Evolutionary conservation across 78 protist genomes (phyloP).

Genomic region (Diacronema lutheri): DNA sequence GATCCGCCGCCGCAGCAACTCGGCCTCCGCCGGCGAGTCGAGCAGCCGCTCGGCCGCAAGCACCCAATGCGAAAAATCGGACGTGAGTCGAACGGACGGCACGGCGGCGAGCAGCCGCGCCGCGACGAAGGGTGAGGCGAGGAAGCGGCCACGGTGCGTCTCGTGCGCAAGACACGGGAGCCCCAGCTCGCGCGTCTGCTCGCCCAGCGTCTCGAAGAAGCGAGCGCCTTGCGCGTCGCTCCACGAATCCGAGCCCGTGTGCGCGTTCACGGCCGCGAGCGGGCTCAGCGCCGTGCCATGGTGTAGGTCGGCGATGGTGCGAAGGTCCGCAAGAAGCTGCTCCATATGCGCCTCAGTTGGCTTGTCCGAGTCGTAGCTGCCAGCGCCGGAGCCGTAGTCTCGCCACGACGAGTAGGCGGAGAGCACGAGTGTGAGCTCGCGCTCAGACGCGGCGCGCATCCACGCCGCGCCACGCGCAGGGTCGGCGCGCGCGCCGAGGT

Average conservation of each 20-base stretch:
- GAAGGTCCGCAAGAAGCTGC: background rate
- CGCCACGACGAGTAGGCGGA: background rate
- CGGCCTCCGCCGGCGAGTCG: background rate
- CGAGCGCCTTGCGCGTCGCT: background rate
- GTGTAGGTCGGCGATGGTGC: background rate
- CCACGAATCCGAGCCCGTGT: background rate
- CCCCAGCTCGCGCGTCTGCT: background rate
- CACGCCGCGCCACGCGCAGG: background rate
- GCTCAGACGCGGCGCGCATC: background rate
- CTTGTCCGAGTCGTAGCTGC: background rate
- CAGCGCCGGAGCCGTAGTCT: slow-evolving; percentile 9
- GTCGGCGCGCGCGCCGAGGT: background rate
- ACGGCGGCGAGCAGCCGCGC: background rate
- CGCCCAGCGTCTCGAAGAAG: background rate
- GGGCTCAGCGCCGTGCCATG: background rate
- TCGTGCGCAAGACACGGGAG: background rate
- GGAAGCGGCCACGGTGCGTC: background rate
- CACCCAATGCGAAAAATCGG: background rate
- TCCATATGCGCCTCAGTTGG: background rate
- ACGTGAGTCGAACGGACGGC: background rate
- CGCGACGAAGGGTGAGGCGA: background rate
- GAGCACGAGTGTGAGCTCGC: background rate
- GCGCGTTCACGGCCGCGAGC: background rate
- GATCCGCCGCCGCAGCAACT: background rate
- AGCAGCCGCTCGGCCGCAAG: background rate